phyloP scores from a whole-genome alignment of 2,329 filamentous ascomycete genomes.

The Exophiala sp. region DNA sequence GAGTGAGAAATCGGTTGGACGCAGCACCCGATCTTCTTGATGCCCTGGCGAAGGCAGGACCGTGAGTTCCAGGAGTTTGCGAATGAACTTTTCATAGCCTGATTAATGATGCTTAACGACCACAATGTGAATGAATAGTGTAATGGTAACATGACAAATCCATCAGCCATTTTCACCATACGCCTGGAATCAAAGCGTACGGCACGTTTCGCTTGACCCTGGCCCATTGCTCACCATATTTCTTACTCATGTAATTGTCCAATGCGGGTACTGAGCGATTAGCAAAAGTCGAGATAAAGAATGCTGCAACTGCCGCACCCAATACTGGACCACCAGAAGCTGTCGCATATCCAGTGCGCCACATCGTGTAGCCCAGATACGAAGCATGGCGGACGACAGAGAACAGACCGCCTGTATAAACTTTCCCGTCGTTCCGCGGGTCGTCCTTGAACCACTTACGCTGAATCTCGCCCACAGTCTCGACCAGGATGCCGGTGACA shows the following conservation, averaged over 20 bases:
- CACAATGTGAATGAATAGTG: no score
- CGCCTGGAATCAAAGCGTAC: slow-evolving; percentile 38
- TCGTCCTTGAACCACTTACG: slow-evolving; percentile 52
- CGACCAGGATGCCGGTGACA: slow-evolving; percentile 50
- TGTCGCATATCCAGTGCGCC: slow-evolving; percentile 50
- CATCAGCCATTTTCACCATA: slow-evolving; percentile 25
- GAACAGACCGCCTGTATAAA: slow-evolving; percentile 51
- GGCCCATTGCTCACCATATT: slow-evolving; percentile 40
- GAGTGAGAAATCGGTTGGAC: slow-evolving; percentile 18
- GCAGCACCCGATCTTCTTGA: not conserved
- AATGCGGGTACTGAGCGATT: slow-evolving; percentile 45
- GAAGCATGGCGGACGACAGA: slow-evolving; percentile 52
- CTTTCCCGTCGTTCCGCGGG: slow-evolving; percentile 51
- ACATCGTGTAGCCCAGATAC: slow-evolving; percentile 52
- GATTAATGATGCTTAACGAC: no score
- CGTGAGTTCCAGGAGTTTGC: no score
- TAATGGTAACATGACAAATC: no score
- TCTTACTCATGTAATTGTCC: slow-evolving; percentile 48
- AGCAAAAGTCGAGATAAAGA: slow-evolving; percentile 47
- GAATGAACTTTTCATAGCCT: no score
- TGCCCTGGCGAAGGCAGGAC: no score
- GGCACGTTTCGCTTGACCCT: slow-evolving; percentile 38
- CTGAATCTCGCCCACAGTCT: slow-evolving; percentile 57
- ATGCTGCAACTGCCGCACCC: slow-evolving; percentile 39
- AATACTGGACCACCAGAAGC: slow-evolving; percentile 47